A percentile compares a stretch with the other conserved stretches of the same genome.
Evolutionary conservation across 306 rosid genomes (phyloP).

Genomic region (Rosa chinensis): DNA sequence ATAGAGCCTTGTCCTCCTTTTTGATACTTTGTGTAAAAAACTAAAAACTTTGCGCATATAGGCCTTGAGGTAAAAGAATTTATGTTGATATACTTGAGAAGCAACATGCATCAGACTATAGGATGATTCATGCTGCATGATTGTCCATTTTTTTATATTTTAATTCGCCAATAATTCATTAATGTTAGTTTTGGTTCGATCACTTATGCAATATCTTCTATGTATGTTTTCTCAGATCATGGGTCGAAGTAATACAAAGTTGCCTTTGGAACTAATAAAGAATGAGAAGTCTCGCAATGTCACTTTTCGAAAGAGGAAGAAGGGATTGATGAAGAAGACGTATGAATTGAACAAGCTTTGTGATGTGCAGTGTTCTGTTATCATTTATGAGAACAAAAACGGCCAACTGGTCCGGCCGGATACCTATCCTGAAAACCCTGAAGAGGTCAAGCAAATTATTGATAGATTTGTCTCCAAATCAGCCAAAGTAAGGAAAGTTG

Average conservation of each 20-base stretch:
- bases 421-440: background rate
- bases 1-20: too few species aligned
- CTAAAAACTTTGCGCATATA: too few species aligned
- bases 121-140: too few species aligned
- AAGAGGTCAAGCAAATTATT: background rate
- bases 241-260: background rate
- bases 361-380: background rate
- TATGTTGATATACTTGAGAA: too few species aligned
- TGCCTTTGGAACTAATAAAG: background rate
- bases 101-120: too few species aligned
- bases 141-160: too few species aligned
- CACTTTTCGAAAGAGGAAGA: background rate
- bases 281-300: background rate
- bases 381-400: background rate
- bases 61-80: too few species aligned
- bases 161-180: background rate
- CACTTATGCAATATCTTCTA: background rate
- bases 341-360: background rate
- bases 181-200: background rate
- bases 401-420: background rate
- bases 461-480: background rate
- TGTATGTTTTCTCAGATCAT: background rate
- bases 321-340: background rate
- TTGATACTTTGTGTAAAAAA: too few species aligned
- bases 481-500: background rate